A percentile compares a stretch with the other conserved stretches of the same genome.
Evolutionary conservation across 768 basidiomycete genomes (phyloP).

Genomic region (Suillus plorans): DNA sequence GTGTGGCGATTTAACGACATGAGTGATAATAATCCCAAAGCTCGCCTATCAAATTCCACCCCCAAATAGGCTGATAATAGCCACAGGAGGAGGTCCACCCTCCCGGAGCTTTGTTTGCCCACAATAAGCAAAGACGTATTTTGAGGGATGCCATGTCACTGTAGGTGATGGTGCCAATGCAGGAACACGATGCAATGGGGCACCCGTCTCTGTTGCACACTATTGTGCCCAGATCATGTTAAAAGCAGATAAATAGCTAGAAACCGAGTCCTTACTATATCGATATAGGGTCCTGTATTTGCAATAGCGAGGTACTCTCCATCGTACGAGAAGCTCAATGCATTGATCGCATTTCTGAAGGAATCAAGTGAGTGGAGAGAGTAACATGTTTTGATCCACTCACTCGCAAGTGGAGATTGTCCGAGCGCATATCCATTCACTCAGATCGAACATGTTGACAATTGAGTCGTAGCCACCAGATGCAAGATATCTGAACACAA

Average conservation of each 20-base stretch:
- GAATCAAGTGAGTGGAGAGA: neutral
- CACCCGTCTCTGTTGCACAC: conserved; percentile 78
- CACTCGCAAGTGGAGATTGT: conserved; percentile 83
- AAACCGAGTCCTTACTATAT: conserved; percentile 57
- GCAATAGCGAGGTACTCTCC: conserved; percentile 84
- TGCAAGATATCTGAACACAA: conserved; percentile 59
- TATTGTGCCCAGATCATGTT: conserved; percentile 26
- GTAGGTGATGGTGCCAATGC: conserved; percentile 71
- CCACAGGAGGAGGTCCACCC: conserved; percentile 62
- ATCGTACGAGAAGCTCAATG: conserved; percentile 78
- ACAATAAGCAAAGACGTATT: conserved; percentile 79
- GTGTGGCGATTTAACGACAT: neutral
- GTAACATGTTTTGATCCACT: conserved; percentile 25
- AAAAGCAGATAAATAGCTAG: conserved; percentile 2
- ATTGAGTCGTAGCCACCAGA: conserved; percentile 83
- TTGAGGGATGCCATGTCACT: conserved; percentile 81
- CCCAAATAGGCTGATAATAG: conserved; percentile 75
- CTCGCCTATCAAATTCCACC: conserved; percentile 30
- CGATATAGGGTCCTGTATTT: conserved; percentile 68
- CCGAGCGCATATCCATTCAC: conserved; percentile 78
- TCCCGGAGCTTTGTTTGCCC: conserved; percentile 71
- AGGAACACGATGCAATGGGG: conserved; percentile 74
- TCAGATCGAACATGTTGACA: conserved; percentile 75
- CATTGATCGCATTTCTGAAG: conserved; percentile 65
- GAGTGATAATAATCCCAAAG: neutral